These are phyloP conservation scores for Tillandsia fasciculata DNA, from an alignment of 176 grass and related monocot species.

Conservation along the genomic window DNA sequence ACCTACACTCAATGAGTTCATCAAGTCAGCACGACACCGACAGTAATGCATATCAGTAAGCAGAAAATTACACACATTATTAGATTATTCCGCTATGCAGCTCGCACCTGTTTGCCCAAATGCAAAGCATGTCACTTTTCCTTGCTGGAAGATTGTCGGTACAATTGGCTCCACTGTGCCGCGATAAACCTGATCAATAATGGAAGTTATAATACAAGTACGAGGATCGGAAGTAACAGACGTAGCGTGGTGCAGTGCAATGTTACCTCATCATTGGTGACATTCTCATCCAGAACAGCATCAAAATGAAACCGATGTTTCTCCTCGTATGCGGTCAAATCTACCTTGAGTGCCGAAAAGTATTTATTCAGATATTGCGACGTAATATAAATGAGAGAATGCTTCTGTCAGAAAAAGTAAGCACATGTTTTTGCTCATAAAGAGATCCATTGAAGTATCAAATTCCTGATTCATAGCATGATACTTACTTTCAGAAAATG, in stretches of 20 bases:
- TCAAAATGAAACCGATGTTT: constrained; percentile 71
- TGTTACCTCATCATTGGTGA: constrained; percentile 69
- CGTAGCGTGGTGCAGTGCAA: too few species aligned
- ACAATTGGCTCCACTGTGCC: constrained; percentile 50
- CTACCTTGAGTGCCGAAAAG: constrained; percentile 41
- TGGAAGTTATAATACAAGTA: too few species aligned
- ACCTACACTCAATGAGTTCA: too few species aligned
- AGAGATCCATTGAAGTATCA: not conserved
- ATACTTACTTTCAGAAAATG: too few species aligned
- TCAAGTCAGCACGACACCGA: too few species aligned
- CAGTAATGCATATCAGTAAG: too few species aligned
- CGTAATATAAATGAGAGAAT: not conserved
- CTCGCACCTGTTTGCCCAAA: constrained; percentile 69
- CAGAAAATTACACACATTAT: too few species aligned
- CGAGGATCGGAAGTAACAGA: too few species aligned
- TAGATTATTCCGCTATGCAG: not conserved
- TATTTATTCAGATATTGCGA: constrained; percentile 9
- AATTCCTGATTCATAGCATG: too few species aligned
- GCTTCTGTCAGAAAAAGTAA: not conserved
- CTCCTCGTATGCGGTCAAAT: constrained; percentile 77
- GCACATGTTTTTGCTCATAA: not conserved
- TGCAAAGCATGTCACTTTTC: constrained; percentile 70
- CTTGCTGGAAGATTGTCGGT: constrained; percentile 55
- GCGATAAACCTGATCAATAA: constrained; percentile 43
- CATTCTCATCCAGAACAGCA: constrained; percentile 53